Evolutionary conservation across 1,139 yeast genomes (phyloP).

Genomic region (Candida frijolesensis): DNA sequence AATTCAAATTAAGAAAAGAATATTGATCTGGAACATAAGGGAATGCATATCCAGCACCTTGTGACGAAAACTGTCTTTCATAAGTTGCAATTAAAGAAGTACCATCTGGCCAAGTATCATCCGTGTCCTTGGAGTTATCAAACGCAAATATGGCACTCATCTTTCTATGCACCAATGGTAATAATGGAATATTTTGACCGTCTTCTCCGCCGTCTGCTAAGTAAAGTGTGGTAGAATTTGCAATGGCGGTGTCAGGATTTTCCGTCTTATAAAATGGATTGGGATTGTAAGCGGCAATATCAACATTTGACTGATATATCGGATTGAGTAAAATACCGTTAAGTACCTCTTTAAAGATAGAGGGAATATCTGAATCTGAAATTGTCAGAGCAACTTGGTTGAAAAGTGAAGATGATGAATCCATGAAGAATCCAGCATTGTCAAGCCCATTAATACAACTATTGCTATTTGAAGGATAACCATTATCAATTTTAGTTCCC

Average conservation of each 20-base stretch:
- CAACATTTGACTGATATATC: conserved; percentile 19
- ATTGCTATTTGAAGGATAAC: conserved; percentile 22
- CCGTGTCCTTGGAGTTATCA: conserved; percentile 32
- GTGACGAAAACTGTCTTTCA: conserved; percentile 33
- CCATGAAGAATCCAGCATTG: conserved; percentile 75
- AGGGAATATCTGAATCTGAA: conserved; percentile 7
- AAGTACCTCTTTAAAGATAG: conserved; percentile 37
- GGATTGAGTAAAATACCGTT: conserved; percentile 25
- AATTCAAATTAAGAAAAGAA: conserved; percentile 35
- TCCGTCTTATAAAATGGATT: conserved; percentile 48
- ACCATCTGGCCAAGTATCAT: conserved; percentile 38
- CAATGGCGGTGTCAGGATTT: conserved; percentile 17
- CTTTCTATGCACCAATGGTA: conserved; percentile 28
- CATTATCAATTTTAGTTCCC: conserved; percentile 39
- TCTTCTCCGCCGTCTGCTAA: conserved; percentile 38
- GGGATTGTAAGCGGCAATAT: conserved; percentile 47
- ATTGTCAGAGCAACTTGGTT: conserved; percentile 3
- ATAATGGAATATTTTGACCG: conserved; percentile 31
- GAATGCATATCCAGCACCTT: conserved; percentile 31
- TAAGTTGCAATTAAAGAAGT: conserved; percentile 33
- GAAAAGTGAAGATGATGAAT: conserved; percentile 79
- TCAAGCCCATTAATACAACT: conserved; percentile 69
- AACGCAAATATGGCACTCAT: conserved; percentile 33
- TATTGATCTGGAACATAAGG: conserved; percentile 40
- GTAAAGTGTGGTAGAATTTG: conserved; percentile 22